Percentiles rank a stretch among this genome's conserved stretches.
These are phyloP conservation scores for Fraxinus quadrangulata DNA, from an alignment of 257 asterid genomes.

Conservation along the genomic window DNA sequence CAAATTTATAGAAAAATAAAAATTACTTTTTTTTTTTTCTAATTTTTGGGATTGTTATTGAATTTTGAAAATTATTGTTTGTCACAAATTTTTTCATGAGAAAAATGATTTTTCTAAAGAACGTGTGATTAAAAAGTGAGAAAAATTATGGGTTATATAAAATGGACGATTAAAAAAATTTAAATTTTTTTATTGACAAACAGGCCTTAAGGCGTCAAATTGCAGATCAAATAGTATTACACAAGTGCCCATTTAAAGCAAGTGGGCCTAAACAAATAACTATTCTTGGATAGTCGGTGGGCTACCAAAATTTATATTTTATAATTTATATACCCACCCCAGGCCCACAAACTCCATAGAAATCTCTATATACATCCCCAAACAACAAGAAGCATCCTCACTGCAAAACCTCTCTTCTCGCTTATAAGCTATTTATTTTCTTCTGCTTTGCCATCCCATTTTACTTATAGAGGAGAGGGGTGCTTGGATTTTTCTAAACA, in stretches of 20 bases:
- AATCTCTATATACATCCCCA: conserved; percentile 15
- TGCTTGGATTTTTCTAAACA: too few relatives aligned
- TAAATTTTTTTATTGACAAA: too few relatives aligned
- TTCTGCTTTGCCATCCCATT: background rate
- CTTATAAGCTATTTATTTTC: background rate
- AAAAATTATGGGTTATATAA: too few relatives aligned
- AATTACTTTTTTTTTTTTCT: too few relatives aligned
- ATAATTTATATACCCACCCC: background rate
- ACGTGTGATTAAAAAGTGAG: too few relatives aligned
- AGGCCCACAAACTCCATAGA: background rate
- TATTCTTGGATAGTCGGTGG: background rate
- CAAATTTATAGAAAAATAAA: too few relatives aligned
- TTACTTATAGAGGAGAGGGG: conserved; percentile 2
- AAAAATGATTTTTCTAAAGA: too few relatives aligned
- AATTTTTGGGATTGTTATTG: background rate
- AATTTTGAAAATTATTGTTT: background rate
- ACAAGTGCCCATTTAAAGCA: background rate
- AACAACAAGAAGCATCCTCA: background rate
- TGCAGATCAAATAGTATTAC: background rate
- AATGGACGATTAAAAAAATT: too few relatives aligned
- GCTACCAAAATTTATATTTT: background rate
- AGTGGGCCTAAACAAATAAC: background rate
- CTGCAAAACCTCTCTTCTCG: background rate
- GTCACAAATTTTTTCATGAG: too few relatives aligned
- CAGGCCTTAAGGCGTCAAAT: background rate